A percentile compares a stretch with the other conserved stretches of the same genome.
Evolutionary conservation across 2,329 filamentous ascomycete species (phyloP).

Genomic region (Nemania sp.): DNA sequence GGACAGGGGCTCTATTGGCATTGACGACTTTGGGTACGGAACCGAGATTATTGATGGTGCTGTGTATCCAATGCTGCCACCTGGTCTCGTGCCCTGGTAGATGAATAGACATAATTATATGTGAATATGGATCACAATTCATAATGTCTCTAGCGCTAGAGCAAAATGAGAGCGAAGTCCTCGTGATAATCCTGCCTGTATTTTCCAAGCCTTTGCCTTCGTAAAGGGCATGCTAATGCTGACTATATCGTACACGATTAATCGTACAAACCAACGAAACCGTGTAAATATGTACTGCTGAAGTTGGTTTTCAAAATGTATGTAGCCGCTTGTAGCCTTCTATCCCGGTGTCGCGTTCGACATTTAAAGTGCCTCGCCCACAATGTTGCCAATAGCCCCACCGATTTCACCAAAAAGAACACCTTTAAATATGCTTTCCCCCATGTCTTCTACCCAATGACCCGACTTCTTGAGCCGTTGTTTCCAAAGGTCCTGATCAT

Average conservation of each 20-base stretch:
- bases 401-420: conserved; percentile 77
- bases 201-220: conserved; percentile 10
- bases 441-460: conserved; percentile 78
- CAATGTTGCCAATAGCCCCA: conserved; percentile 59
- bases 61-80: conserved; percentile 46
- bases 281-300: conserved; percentile 22
- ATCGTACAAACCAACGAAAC: conserved; percentile 31
- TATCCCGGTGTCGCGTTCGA: conserved; percentile 1
- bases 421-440: conserved; percentile 74
- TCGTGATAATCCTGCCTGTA: conserved; percentile 6
- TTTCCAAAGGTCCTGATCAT: conserved; percentile 71
- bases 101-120: not conserved
- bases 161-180: not conserved
- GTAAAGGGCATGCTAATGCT: conserved; percentile 6
- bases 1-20: conserved; percentile 23
- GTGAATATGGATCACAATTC: not conserved
- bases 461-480: conserved; percentile 68
- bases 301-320: not conserved
- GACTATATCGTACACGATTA: conserved; percentile 23
- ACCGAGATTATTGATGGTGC: conserved; percentile 47
- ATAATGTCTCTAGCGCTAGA: not conserved
- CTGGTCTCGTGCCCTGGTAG: conserved; percentile 42
- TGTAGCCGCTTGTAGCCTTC: conserved; percentile 15
- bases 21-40: conserved; percentile 40
- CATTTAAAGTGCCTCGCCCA: conserved; percentile 45